phyloP scores from a whole-genome alignment of 2,329 filamentous ascomycete species.

The Epichloe gansuensis region DNA sequence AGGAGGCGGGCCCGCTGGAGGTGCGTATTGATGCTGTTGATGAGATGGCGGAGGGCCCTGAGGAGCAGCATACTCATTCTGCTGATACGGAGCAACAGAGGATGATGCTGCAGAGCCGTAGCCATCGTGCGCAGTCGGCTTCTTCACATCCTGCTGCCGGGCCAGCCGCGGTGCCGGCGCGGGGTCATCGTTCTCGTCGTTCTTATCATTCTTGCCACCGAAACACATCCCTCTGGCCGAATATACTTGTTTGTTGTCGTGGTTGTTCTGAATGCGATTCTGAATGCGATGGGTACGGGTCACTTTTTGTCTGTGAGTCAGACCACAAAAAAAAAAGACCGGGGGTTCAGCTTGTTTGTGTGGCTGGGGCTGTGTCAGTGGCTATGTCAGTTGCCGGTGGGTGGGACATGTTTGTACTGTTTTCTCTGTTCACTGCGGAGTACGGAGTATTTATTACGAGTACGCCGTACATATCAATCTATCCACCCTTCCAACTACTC shows the following conservation, averaged over 20 bases:
- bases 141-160: conserved; percentile 17
- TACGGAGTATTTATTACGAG: no score
- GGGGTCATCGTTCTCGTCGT: conserved; percentile 24
- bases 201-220: conserved; percentile 29
- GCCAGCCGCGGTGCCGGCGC: conserved; percentile 28
- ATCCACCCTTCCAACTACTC: not conserved
- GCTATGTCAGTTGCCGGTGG: no score
- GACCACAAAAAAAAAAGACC: no score
- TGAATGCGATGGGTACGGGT: no score
- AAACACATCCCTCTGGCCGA: conserved; percentile 32
- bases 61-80: conserved; percentile 10
- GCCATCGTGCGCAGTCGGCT: not conserved
- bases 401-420: no score
- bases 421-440: no score
- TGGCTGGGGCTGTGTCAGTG: no score
- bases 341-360: no score
- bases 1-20: conserved; percentile 20
- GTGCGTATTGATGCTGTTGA: conserved; percentile 13
- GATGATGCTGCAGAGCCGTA: conserved; percentile 3
- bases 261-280: not conserved
- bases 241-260: not conserved
- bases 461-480: no score
- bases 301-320: no score
- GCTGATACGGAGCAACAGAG: conserved; percentile 11
- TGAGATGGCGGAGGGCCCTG: conserved; percentile 21